Evolutionary conservation across 345 rosid genomes (phyloP), one percentile per base, ranked within the genome.

Genomic region (Odontarrhena argentea): DNA sequence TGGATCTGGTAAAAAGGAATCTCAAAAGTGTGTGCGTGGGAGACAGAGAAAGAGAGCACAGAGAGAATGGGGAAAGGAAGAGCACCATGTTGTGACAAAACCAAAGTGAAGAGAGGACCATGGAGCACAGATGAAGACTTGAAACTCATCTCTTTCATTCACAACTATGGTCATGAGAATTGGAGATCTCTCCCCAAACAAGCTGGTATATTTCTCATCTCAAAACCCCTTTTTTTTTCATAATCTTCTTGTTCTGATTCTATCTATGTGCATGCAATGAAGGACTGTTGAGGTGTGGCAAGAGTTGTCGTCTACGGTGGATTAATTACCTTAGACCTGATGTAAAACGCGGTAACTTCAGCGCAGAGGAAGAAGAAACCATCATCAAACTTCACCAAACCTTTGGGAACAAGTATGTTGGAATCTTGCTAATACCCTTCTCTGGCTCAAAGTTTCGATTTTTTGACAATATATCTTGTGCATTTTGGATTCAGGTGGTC

Each of bases 71-170:
- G 68, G n/a, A 41, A 62, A 68, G 61, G 67, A 80, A 85, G 86
- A 74, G 85, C 86, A 46, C 86, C 86, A 24, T 75, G 82, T 50
- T 82, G 86, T 59, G 86, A 85, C 80, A 80, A 80, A 71, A 82
- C 72, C 75, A 85, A 81, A 48, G 81, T 85, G 37, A 85, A 82
- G 71, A 85, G 84, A 73, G 89, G 89, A 58, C 89, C 86, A 10
- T 85, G 89, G 89, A 85, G 79, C 59, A 63, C 79, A 9, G 89
- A 82, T 35, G 89, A 85, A 82, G 89, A 85, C 70, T 63, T 78
- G 62, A 70, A 71, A 57, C 84, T 85, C 50, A 73, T 78, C 66
- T 72, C 79, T 43, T 71, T 78, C 69, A 80, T 85, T 43, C 64
- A 80, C 54, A 79, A 74, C 38, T 59, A 58, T 75, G 89, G 89